Conservation (phyloP, 179 eudicot species). For the Vitellaria paradoxa region DNA sequence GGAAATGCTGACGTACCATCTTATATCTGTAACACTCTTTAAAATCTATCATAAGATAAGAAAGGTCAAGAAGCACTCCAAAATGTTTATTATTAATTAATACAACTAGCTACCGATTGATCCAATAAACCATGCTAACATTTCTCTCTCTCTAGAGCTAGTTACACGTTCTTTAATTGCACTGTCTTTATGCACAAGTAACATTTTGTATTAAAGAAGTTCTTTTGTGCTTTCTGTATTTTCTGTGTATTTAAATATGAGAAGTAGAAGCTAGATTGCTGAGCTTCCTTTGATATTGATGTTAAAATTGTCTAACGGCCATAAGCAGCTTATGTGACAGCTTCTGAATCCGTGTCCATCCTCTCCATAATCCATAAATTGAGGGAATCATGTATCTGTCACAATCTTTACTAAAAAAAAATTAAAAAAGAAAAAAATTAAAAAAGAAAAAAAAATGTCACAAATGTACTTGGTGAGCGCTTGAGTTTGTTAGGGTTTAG, state of each 20-base stretch:
- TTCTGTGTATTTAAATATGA: neutral
- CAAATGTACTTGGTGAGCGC: no score
- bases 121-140: neutral
- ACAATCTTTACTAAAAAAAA: no score
- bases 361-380: no score
- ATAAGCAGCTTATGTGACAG: neutral
- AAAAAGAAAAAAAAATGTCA: no score
- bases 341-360: neutral
- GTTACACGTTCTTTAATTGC: neutral
- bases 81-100: neutral
- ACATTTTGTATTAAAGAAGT: conserved; percentile 4
- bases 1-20: neutral
- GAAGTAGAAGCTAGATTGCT: neutral
- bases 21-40: neutral
- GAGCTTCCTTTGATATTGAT: neutral
- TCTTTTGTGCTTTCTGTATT: neutral
- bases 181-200: neutral
- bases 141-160: neutral
- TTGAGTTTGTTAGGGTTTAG: neutral
- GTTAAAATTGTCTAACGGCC: neutral
- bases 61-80: no score
- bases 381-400: no score
- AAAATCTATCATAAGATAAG: neutral
- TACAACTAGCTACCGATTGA: neutral
- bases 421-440: no score